A percentile compares a stretch with the other conserved stretches of the same genome.
Evolutionary conservation across 2,329 filamentous ascomycete species (phyloP).

Genomic region (Aureobasidium sp.): DNA sequence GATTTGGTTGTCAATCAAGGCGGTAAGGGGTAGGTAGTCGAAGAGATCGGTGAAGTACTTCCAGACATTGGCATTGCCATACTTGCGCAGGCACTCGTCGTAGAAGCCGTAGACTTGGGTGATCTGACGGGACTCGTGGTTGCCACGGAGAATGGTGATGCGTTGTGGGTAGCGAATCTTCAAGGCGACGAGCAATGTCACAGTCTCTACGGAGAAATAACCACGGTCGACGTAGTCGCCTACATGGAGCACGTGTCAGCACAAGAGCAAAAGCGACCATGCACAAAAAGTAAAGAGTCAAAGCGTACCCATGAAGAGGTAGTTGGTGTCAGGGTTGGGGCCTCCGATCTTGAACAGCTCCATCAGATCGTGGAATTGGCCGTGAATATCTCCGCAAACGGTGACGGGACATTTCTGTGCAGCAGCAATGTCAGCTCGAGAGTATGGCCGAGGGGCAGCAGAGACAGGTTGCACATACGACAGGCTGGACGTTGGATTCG

Average conservation of each 20-base stretch:
- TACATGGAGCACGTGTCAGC: conserved; percentile 32
- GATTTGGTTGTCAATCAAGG: conserved; percentile 67
- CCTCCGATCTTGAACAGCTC: conserved; percentile 99
- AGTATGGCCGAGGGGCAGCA: not conserved
- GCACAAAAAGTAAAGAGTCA: not conserved
- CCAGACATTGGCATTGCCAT: conserved; percentile 71
- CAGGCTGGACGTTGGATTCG: conserved; percentile 97
- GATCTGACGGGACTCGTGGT: conserved; percentile 71
- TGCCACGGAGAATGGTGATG: conserved; percentile 66
- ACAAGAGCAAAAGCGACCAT: conserved; percentile 19
- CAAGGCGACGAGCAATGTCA: conserved; percentile 89
- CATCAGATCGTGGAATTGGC: conserved; percentile 98
- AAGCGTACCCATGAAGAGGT: conserved; percentile 92
- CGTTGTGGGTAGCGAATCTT: conserved; percentile 83
- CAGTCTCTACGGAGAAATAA: conserved; percentile 98
- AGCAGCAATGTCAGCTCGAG: conserved; percentile 3
- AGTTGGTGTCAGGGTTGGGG: conserved; percentile 96
- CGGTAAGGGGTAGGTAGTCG: conserved; percentile 67
- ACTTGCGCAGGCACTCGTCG: conserved; percentile 70
- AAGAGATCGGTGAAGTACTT: conserved; percentile 74
- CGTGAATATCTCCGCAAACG: conserved; percentile 97
- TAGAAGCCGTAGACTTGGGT: conserved; percentile 75
- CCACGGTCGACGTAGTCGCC: conserved; percentile 98
- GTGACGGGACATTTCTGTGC: conserved; percentile 86
- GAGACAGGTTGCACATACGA: conserved; percentile 55